phyloP scores from a whole-genome alignment of 148 eudicot species.

The Heliosperma pusillum region DNA sequence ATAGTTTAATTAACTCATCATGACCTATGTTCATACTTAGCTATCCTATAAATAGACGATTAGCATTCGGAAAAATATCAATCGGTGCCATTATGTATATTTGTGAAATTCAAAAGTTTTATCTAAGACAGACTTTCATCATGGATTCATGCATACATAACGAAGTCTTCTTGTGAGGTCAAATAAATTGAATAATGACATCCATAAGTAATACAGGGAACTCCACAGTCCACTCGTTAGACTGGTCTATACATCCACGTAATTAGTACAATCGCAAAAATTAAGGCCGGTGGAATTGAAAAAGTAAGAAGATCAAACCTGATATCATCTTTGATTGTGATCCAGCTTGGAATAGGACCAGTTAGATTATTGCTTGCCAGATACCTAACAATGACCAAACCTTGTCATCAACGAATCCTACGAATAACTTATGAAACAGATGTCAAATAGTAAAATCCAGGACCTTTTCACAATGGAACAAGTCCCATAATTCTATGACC shows the following conservation, averaged over 20 bases:
- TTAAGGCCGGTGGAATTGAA: not conserved
- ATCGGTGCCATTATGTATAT: not conserved
- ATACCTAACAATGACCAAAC: constrained; percentile 36
- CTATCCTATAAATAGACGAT: no score
- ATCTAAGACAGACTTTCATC: not conserved
- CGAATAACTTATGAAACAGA: not conserved
- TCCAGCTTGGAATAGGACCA: constrained; percentile 53
- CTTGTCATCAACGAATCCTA: not conserved
- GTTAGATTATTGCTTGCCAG: constrained; percentile 47
- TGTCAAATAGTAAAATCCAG: not conserved
- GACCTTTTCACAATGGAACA: not conserved
- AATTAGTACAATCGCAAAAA: not conserved
- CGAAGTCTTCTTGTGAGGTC: not conserved
- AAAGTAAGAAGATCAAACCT: constrained; percentile 14
- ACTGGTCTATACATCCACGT: not conserved
- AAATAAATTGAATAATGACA: not conserved
- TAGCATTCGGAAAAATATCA: not conserved
- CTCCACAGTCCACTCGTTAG: not conserved
- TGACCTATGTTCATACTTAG: no score
- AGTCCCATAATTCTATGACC: not conserved
- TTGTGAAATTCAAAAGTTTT: not conserved
- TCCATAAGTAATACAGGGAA: not conserved
- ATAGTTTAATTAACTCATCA: not conserved
- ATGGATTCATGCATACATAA: not conserved
- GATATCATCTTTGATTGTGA: constrained; percentile 21